Evolutionary conservation across 2,329 filamentous ascomycete genomes (phyloP), one percentile per base, ranked within the genome.

Genomic region (Hypoxylon sp.): DNA sequence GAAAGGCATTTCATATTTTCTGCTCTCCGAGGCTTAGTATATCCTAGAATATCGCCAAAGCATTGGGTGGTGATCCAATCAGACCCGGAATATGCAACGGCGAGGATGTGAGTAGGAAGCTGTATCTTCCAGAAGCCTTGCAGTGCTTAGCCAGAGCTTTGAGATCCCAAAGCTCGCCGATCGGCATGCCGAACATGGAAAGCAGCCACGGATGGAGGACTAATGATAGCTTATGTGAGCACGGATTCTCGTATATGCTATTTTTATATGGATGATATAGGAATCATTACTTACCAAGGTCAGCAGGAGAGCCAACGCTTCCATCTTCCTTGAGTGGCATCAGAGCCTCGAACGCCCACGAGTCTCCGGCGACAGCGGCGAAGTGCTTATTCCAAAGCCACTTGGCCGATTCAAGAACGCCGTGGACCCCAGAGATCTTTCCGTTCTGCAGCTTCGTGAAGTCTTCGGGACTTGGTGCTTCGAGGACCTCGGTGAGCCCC

Each of bases 361-460:
- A 76, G 68, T 91, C 88, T 0, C 85, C 85, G 0, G 82, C 86
- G 1, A 88, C 86, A 0, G 83, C 85, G 0, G 87, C 79, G 64
- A 91, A 90, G 48, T 87, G 86, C 63, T 81, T 83, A 67, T 91
- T 86, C 76, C 89, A 88, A 56, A 91, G 61, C 87, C 88, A 91
- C 49, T 83, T 81, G 6, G 84, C 75, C 3, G 87, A 80, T 40
- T 81, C 80, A 43, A 83, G 73, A 2, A 67, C 68, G 0, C 79
- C 81, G 33, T 85, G 75, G 38, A 81, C 66, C 6, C 82, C 73
- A 20, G 75, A 66, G 3, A 77, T 48, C 11, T 60, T 73, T 3
- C 24, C 52, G 0, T 60, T 51, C 8, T 66, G 54, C 48, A 78
- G 64, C 55, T 75, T 76, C 5, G 60, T 68, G 8, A 77, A 66